A percentile compares a stretch with the other conserved stretches of the same genome.
Conservation (phyloP, 1,139 yeast genomes). For the Komagataea norvegica region DNA sequence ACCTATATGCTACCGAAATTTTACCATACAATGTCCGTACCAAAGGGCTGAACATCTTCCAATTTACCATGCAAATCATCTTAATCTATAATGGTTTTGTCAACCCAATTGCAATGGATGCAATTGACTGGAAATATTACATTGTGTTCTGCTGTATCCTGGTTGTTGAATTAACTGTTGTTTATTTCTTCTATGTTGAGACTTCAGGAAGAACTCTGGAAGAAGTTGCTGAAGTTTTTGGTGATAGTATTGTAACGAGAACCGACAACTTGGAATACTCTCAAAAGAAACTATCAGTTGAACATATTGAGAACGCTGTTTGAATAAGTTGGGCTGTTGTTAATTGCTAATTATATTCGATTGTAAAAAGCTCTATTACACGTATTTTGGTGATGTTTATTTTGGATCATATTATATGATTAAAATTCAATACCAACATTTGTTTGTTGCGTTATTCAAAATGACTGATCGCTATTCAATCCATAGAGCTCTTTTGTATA, state of each 20-base stretch:
- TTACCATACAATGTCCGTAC: slow-evolving; percentile 35
- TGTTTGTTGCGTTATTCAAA: too few species aligned
- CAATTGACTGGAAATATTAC: slow-evolving; percentile 56
- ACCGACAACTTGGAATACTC: not conserved
- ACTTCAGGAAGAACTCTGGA: slow-evolving; percentile 50
- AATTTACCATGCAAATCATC: slow-evolving; percentile 29
- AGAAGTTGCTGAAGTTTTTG: slow-evolving; percentile 39
- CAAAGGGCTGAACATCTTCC: slow-evolving; percentile 30
- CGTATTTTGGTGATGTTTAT: too few species aligned
- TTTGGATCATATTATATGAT: too few species aligned
- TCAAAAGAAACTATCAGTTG: not conserved
- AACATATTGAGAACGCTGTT: slow-evolving; percentile 2
- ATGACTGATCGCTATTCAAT: too few species aligned
- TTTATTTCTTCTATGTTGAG: slow-evolving; percentile 42
- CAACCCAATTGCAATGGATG: slow-evolving; percentile 57
- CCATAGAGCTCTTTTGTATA: too few species aligned
- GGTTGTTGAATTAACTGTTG: slow-evolving; percentile 36
- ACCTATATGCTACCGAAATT: slow-evolving; percentile 35
- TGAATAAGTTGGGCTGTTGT: too few species aligned
- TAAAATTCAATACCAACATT: too few species aligned
- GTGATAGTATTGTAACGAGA: not conserved
- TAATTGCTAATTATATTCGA: too few species aligned
- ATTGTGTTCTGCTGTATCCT: slow-evolving; percentile 44
- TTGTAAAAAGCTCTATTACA: too few species aligned
- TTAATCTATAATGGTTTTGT: slow-evolving; percentile 43